Base-by-base conservation (phyloP, 129 eudicot genomes). In the Lonicera japonica region DNA sequence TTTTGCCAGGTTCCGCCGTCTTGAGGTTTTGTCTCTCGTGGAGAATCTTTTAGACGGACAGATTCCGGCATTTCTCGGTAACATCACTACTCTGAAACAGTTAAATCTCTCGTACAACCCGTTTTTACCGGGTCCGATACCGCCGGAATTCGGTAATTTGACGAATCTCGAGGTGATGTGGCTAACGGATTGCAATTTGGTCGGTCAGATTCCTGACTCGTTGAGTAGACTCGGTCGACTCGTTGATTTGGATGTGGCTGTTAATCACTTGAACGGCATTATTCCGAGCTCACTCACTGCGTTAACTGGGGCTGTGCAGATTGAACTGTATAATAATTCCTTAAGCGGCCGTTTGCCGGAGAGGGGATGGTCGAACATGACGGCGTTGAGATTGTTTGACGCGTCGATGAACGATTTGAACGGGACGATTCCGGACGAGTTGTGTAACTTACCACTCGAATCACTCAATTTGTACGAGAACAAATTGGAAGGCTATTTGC, bases 311-410 rank as follows among this genome's bases (percentile, higher is more conserved):
- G 69, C 69, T 6, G 75, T 80, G 1, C 95, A 86, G 64, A 64
- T 89, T 20, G 97, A 89, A 79, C 84, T 89, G 11, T 89, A 86
- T 53, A 86, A 80, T 50, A 89, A 89, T 84, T 86, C 95, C 5
- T 50, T 89, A 53, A 75, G 75, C 52, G 97, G 95, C 4, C 88
- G 78, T 74, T 25, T 89, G 14, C 97, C 97, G 47, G 39, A 14
- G 19, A 19, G 9, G 15, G 97, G 95, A 8, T 89, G 97, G 97
- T 62, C 73, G 34, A 79, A 66, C 45, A 83, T 89, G 95, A 77
- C 81, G 64, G 71, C 84, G 2, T 64, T 89, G 54, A 61, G 91
- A 72, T 39, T 77, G 19, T 56, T 90, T 4, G 97, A 90, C 73
- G 82, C 77, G 16, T 91, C 96, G 9, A 91, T 87, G 98, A 91